Conservation (phyloP, 2,329 filamentous ascomycete species). For the Pestalotiopsis sp. region DNA sequence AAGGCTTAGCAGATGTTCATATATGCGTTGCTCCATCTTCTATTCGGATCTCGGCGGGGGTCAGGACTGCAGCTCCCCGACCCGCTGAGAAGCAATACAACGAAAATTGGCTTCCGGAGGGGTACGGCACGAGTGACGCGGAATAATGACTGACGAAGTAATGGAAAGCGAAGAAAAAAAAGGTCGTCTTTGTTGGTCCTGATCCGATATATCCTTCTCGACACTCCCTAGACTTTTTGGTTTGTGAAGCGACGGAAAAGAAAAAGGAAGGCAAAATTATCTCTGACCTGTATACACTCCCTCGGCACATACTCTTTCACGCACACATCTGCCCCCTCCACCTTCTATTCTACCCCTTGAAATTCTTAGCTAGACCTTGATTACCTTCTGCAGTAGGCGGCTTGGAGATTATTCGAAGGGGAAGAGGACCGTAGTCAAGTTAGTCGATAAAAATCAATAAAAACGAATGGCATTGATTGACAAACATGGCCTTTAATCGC, state of each 20-base stretch:
- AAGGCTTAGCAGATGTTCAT: too few species aligned
- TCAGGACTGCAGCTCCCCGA: not conserved
- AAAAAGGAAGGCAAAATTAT: not conserved
- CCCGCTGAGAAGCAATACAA: not conserved
- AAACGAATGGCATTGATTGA: not conserved
- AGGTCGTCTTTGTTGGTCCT: not conserved
- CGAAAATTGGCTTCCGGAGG: not conserved
- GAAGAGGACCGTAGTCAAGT: not conserved
- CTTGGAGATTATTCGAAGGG: constrained; percentile 5
- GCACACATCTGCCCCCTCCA: not conserved
- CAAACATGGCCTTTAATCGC: not conserved
- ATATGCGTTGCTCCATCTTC: not conserved
- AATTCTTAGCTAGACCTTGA: not conserved
- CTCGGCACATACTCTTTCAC: not conserved
- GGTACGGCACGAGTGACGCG: not conserved
- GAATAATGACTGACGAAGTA: not conserved
- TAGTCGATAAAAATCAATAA: not conserved
- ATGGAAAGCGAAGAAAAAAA: not conserved
- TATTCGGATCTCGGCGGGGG: not conserved
- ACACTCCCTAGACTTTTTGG: not conserved
- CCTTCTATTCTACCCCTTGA: not conserved
- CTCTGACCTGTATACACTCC: constrained; percentile 11
- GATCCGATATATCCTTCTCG: not conserved
- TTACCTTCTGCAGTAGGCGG: not conserved
- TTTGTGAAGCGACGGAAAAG: not conserved